Evolutionary conservation across 2,329 filamentous ascomycete genomes (phyloP).

Genomic region (Leptographium wingfieldii): DNA sequence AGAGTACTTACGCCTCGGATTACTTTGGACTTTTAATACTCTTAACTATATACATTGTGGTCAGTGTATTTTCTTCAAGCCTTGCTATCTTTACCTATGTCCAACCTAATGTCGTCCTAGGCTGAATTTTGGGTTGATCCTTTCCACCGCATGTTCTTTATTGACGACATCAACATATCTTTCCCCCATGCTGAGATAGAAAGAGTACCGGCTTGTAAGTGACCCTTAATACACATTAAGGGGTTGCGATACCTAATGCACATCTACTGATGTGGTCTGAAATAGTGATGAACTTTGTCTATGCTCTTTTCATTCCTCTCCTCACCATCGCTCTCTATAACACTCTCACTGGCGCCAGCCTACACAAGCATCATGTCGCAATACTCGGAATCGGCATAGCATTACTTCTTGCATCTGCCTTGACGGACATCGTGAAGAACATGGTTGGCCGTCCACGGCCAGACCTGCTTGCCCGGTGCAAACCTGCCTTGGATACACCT

Average conservation of each 20-base stretch:
- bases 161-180: slow-evolving; percentile 72
- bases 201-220: slow-evolving; percentile 64
- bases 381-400: slow-evolving; percentile 69
- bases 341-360: slow-evolving; percentile 43
- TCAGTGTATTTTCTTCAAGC: slow-evolving; percentile 19
- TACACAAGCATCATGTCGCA: slow-evolving; percentile 76
- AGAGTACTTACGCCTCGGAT: slow-evolving; percentile 79
- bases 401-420: slow-evolving; percentile 62
- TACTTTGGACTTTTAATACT: slow-evolving; percentile 68
- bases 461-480: slow-evolving; percentile 59
- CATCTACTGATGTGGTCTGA: background rate
- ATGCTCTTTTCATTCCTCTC: slow-evolving; percentile 62
- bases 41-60: slow-evolving; percentile 52
- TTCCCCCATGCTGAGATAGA: slow-evolving; percentile 79
- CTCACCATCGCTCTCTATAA: slow-evolving; percentile 55
- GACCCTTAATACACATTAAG: background rate
- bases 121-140: slow-evolving; percentile 61
- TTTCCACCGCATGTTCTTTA: slow-evolving; percentile 88
- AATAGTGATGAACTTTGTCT: slow-evolving; percentile 61
- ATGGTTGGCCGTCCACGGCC: slow-evolving; percentile 57
- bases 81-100: background rate
- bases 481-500: slow-evolving; percentile 43
- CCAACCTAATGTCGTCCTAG: slow-evolving; percentile 21
- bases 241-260: background rate
- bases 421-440: slow-evolving; percentile 90